phyloP scores from a whole-genome alignment of 768 basidiomycete species.

The Kwoniella sp. region DNA sequence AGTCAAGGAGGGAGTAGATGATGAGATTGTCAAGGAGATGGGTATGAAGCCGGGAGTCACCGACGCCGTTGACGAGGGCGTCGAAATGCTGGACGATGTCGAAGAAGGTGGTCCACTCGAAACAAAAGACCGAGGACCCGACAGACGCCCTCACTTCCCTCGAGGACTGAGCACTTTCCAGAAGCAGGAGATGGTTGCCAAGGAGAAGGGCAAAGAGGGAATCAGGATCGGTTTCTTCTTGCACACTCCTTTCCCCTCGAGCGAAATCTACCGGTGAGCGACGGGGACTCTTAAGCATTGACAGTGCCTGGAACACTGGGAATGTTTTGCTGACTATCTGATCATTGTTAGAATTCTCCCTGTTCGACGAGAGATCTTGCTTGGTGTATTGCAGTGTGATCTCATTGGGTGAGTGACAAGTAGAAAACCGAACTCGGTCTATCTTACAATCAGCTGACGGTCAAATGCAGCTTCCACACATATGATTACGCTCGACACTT shows the following conservation, averaged over 20 bases:
- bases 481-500: slow-evolving; percentile 99
- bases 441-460: background rate
- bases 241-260: slow-evolving; percentile 96
- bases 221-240: slow-evolving; percentile 99
- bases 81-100: slow-evolving; percentile 59
- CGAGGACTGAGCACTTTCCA: slow-evolving; percentile 45
- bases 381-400: slow-evolving; percentile 93
- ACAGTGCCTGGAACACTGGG: background rate
- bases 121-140: slow-evolving; percentile 32
- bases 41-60: slow-evolving; percentile 39
- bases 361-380: slow-evolving; percentile 94
- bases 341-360: slow-evolving; percentile 74
- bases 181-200: slow-evolving; percentile 49
- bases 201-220: slow-evolving; percentile 54
- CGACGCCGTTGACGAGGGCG: slow-evolving; percentile 41
- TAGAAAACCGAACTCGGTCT: background rate
- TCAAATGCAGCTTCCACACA: slow-evolving; percentile 73
- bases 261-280: slow-evolving; percentile 89
- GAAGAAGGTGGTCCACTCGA: slow-evolving; percentile 64
- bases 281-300: background rate
- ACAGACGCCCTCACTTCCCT: slow-evolving; percentile 27
- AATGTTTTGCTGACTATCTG: background rate
- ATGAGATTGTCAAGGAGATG: slow-evolving; percentile 49
- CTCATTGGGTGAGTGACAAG: slow-evolving; percentile 76
- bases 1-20: slow-evolving; percentile 60